Evolutionary conservation across 2,329 filamentous ascomycete genomes (phyloP).

Genomic region (Curvularia hawaiiensis): DNA sequence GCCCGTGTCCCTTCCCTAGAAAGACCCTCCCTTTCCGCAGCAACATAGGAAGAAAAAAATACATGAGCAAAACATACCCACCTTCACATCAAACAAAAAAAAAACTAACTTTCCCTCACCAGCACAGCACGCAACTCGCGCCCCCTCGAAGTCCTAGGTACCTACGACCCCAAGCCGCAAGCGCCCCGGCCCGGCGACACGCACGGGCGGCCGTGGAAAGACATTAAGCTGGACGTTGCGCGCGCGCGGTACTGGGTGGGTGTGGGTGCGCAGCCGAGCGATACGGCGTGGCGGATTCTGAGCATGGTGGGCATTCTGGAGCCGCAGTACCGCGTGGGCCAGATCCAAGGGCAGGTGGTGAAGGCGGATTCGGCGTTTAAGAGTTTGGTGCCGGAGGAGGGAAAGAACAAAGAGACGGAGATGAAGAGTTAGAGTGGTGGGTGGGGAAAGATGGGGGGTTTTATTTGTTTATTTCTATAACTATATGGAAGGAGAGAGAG

Average conservation of each 20-base stretch:
- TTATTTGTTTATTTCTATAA: background rate
- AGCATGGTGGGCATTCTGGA: slow-evolving; percentile 65
- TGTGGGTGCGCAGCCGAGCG: slow-evolving; percentile 92
- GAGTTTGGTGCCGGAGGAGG: slow-evolving; percentile 5
- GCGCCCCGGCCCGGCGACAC: slow-evolving; percentile 56
- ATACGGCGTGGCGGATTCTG: slow-evolving; percentile 85
- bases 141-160: slow-evolving; percentile 87
- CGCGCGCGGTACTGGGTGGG: slow-evolving; percentile 95
- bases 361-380: slow-evolving; percentile 14
- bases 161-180: slow-evolving; percentile 66
- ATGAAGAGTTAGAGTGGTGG: background rate
- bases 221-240: slow-evolving; percentile 82
- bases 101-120: background rate
- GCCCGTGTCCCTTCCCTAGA: background rate
- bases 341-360: slow-evolving; percentile 42
- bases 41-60: background rate
- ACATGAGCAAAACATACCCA: background rate
- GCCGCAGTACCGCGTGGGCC: slow-evolving; percentile 41
- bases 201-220: slow-evolving; percentile 75
- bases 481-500: background rate
- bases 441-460: background rate
- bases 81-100: background rate
- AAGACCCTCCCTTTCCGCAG: background rate
- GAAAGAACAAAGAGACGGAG: no score
- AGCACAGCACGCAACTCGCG: slow-evolving; percentile 86